Conservation (phyloP, 1,284 basidiomycete genomes). For the Phylloboletellus chloephorus region DNA sequence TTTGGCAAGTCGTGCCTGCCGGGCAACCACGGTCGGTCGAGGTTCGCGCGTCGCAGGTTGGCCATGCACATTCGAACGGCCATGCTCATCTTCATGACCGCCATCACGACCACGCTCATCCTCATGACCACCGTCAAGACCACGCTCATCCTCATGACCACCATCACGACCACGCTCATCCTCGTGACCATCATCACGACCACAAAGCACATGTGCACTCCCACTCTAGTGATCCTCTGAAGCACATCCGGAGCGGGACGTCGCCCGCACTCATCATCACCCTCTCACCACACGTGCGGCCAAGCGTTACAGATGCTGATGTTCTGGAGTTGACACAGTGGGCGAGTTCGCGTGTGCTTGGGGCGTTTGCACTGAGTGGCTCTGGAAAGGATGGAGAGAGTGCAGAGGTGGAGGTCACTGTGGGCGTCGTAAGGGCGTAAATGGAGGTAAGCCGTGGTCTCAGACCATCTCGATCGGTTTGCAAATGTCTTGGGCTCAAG, state of each 20-base stretch:
- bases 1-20: slow-evolving; percentile 75
- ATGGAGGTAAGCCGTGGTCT: slow-evolving; percentile 8
- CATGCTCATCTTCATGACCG: slow-evolving; percentile 9
- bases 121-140: too few relatives aligned
- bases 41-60: not conserved
- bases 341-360: slow-evolving; percentile 61
- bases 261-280: slow-evolving; percentile 68
- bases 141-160: slow-evolving; percentile 2
- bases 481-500: not conserved
- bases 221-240: slow-evolving; percentile 1
- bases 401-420: slow-evolving; percentile 41
- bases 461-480: not conserved
- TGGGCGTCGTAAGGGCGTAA: slow-evolving; percentile 42
- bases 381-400: slow-evolving; percentile 27
- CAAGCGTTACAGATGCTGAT: slow-evolving; percentile 67
- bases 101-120: slow-evolving; percentile 3
- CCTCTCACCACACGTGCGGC: slow-evolving; percentile 69
- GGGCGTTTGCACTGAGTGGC: slow-evolving; percentile 36
- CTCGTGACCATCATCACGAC: too few relatives aligned
- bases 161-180: slow-evolving; percentile 3
- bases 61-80: slow-evolving; percentile 10
- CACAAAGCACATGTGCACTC: not conserved
- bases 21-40: slow-evolving; percentile 20
- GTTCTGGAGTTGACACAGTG: slow-evolving; percentile 67
- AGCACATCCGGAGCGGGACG: slow-evolving; percentile 6